phyloP scores from a whole-genome alignment of 2,329 filamentous ascomycete genomes.

The Trichoderma hamatum region DNA sequence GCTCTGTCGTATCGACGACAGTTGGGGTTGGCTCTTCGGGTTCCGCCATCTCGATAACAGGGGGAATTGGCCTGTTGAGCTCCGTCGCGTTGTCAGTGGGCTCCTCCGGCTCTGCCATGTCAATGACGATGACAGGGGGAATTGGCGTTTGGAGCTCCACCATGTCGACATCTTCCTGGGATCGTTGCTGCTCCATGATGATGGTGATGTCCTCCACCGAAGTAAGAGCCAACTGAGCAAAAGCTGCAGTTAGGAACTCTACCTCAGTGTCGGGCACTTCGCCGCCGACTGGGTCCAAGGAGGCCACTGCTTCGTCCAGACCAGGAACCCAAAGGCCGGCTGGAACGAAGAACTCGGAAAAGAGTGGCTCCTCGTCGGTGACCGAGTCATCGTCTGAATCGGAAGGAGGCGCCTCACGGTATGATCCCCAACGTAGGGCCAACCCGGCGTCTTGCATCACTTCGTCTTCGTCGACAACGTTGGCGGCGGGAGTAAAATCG shows the following conservation, averaged over 20 bases:
- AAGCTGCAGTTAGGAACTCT: conserved; percentile 24
- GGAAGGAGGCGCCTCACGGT: not conserved
- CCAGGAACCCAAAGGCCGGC: conserved; percentile 16
- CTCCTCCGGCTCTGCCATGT: conserved; percentile 18
- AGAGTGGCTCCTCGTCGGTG: not conserved
- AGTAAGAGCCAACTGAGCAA: conserved; percentile 18
- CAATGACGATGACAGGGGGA: not conserved
- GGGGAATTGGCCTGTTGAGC: conserved; percentile 3
- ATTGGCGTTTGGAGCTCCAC: conserved; percentile 18
- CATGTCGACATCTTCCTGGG: conserved; percentile 18
- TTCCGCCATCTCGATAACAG: conserved; percentile 2
- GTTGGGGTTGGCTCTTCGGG: conserved; percentile 3
- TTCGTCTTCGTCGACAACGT: not conserved
- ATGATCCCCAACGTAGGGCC: not conserved
- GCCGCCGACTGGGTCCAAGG: conserved; percentile 4
- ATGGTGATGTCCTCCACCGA: conserved; percentile 10
- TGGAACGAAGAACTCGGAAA: conserved; percentile 7
- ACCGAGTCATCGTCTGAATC: not conserved
- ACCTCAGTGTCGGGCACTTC: conserved; percentile 6
- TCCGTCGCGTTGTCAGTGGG: conserved; percentile 17
- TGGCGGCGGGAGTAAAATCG: not conserved
- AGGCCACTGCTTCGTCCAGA: conserved; percentile 13
- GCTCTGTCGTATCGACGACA: conserved; percentile 5
- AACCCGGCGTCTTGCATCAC: not conserved
- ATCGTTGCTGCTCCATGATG: conserved; percentile 12